Conservation (phyloP, 2,329 filamentous ascomycete genomes). For the Colletotrichum gloeosporioides region DNA sequence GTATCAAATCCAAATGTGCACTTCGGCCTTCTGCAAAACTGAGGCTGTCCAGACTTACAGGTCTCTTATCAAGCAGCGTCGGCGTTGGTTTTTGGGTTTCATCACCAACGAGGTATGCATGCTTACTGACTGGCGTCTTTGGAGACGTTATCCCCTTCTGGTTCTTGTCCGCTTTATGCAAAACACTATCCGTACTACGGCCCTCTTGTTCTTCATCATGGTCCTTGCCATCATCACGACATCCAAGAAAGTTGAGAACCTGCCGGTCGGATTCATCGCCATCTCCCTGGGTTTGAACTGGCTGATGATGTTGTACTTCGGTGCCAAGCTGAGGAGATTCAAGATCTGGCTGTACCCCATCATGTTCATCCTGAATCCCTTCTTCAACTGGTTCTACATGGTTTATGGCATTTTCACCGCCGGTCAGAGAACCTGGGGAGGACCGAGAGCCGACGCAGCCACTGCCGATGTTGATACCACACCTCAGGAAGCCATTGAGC, state of each 20-base stretch:
- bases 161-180: conserved; percentile 91
- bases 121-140: conserved; percentile 92
- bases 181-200: conserved; percentile 94
- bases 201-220: conserved; percentile 93
- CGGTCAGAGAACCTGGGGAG: conserved; percentile 94
- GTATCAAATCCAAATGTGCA: conserved; percentile 98
- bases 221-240: conserved; percentile 85
- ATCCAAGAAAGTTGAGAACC: conserved; percentile 75
- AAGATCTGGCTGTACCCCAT: conserved; percentile 95
- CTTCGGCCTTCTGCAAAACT: conserved; percentile 97
- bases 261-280: conserved; percentile 92
- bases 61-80: conserved; percentile 90
- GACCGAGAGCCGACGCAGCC: conserved; percentile 87
- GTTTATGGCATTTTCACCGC: conserved; percentile 96
- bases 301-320: conserved; percentile 96
- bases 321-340: conserved; percentile 81
- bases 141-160: conserved; percentile 88
- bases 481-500: conserved; percentile 82
- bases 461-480: conserved; percentile 78
- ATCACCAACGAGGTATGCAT: conserved; percentile 99
- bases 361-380: conserved; percentile 95
- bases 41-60: conserved; percentile 90
- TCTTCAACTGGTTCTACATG: conserved; percentile 99
- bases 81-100: conserved; percentile 95
- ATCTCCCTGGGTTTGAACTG: conserved; percentile 94